phyloP scores from a whole-genome alignment of 306 rosid species.

The Sesbania bispinosa region DNA sequence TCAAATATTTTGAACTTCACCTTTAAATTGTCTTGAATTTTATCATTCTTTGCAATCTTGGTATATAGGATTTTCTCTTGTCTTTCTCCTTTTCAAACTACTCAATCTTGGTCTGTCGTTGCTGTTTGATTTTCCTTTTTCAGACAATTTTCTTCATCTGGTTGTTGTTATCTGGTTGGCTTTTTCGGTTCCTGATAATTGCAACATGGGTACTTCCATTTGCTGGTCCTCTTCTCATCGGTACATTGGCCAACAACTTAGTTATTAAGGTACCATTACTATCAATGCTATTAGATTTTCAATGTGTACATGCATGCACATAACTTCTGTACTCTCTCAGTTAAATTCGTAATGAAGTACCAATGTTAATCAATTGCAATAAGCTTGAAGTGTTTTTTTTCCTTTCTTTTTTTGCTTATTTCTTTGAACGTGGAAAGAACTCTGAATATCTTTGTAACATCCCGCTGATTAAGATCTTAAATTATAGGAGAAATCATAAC shows the following conservation, averaged over 20 bases:
- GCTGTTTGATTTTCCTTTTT: conserved; percentile 16
- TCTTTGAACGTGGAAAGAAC: no score
- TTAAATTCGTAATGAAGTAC: not conserved
- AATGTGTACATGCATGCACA: not conserved
- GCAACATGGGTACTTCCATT: conserved; percentile 91
- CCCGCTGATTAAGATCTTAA: no score
- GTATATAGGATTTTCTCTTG: no score
- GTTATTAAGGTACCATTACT: conserved; percentile 82
- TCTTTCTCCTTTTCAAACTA: no score
- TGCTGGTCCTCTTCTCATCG: conserved; percentile 91
- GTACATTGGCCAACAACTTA: conserved; percentile 72
- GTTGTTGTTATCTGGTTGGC: conserved; percentile 98
- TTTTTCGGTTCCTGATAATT: conserved; percentile 66
- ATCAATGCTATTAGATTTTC: not conserved
- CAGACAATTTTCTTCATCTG: conserved; percentile 91
- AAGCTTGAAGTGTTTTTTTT: not conserved
- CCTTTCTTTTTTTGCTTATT: no score
- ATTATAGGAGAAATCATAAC: no score
- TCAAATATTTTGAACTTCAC: no score
- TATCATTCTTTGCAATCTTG: no score
- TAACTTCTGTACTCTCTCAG: not conserved
- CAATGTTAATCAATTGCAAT: not conserved
- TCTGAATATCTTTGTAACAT: no score
- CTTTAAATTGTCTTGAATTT: no score
- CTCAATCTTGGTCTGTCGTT: not conserved